Base-by-base conservation (phyloP, 1,284 basidiomycete species). In the Anthracocystis setariae region DNA sequence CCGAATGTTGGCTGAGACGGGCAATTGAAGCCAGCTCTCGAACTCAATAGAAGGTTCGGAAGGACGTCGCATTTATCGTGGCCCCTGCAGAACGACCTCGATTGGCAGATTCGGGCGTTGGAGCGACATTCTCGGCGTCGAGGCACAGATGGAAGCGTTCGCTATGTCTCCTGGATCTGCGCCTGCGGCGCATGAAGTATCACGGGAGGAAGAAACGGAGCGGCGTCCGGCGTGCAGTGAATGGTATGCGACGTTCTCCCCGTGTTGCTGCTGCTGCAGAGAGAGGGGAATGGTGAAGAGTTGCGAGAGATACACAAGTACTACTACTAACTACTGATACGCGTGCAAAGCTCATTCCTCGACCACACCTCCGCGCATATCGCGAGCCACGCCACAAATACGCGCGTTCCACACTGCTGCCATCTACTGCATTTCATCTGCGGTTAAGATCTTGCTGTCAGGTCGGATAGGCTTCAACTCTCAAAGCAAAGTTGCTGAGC, bases 321-420 rank as follows among this genome's bases (percentile, higher is more conserved):
- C 32, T 8, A 33, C 8, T 33, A 33, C 32, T 8, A n/a, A 44
- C 12, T 24, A 15, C n/a, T 23, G 21, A 37, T 15, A 38, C 39
- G 46, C 35, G 51, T 50, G 51, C 51, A 50, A 8, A 21, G 47
- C 48, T 46, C 59, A 55, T 62, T 55, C 59, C 59, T 62, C 46
- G 40, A 33, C 39, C 42, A 23, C 17, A 39, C 27, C 59, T 49
- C 59, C 59, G 54, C 47, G 52, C 59, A 62, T 62, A 46, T 54
- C 38, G 39, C 25, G 18, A 38, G 47, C 37, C 38, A 49, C n/a
- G 27, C 44, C 49, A 52, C 27, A 27, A 29, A 44, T 37, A 44
- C 42, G 18, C 50, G 51, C 58, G 58, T 60, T 60, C 58, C 50
- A 53, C 38, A 45, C 20, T 24, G n/a, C 8, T n/a, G n/a, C n/a